Conservation (phyloP, 192 early-diverging fungal species). For the Geranomyces michiganensis region DNA sequence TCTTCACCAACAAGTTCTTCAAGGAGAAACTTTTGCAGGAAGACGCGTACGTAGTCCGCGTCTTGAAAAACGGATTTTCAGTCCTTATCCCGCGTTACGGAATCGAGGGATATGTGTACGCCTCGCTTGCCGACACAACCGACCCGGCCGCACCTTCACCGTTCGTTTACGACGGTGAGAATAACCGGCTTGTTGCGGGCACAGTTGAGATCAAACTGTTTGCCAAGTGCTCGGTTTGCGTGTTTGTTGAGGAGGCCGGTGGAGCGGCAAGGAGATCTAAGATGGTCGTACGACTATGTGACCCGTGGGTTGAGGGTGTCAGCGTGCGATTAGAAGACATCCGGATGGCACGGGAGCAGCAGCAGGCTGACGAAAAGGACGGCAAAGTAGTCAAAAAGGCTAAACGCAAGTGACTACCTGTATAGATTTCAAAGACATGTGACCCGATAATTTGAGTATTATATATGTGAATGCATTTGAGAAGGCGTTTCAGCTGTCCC, state of each 20-base stretch:
- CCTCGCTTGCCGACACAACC: not conserved
- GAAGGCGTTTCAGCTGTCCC: too few relatives aligned
- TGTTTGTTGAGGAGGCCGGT: constrained; percentile 62
- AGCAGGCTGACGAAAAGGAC: not conserved
- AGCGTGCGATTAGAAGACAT: constrained; percentile 26
- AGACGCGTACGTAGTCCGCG: constrained; percentile 86
- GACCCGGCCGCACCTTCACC: constrained; percentile 18
- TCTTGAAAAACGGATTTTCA: constrained; percentile 93
- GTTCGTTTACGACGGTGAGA: constrained; percentile 40
- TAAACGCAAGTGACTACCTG: not conserved
- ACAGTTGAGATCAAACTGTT: constrained; percentile 71
- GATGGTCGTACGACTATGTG: constrained; percentile 49
- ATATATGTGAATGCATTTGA: too few relatives aligned
- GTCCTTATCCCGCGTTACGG: constrained; percentile 91
- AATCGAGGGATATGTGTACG: constrained; percentile 89
- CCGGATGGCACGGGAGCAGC: not conserved
- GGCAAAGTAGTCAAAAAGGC: constrained; percentile 11
- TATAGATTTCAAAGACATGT: too few relatives aligned
- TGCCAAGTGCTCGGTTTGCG: constrained; percentile 75
- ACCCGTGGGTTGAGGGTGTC: constrained; percentile 51
- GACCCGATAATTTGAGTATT: too few relatives aligned
- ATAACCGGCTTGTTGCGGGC: constrained; percentile 41
- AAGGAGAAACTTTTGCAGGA: constrained; percentile 86
- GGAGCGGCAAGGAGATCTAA: constrained; percentile 47
- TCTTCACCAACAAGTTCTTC: constrained; percentile 97